phyloP scores from a whole-genome alignment of 345 rosid genomes.

The Streptanthus diversifolius region DNA sequence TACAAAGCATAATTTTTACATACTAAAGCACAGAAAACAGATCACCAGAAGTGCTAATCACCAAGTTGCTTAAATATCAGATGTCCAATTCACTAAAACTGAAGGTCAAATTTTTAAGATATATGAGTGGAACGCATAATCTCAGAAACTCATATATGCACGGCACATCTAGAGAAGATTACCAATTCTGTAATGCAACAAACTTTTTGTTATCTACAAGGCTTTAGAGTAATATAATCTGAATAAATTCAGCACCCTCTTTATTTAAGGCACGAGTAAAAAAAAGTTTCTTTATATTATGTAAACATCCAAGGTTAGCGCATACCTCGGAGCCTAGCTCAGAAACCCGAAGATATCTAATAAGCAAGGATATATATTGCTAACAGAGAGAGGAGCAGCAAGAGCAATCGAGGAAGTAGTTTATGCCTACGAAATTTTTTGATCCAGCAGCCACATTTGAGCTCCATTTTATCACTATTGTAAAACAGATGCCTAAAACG shows the following conservation, averaged over 20 bases:
- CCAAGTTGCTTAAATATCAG: not conserved
- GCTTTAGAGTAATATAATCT: not conserved
- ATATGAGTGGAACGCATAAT: not conserved
- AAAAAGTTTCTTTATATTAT: not conserved
- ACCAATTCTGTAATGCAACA: not conserved
- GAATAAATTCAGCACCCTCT: not conserved
- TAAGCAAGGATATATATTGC: not conserved
- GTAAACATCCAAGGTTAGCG: not conserved
- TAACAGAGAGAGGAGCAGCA: not conserved
- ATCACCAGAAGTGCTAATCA: not conserved
- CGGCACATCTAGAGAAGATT: not conserved
- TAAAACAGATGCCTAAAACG: not conserved
- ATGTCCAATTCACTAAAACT: not conserved
- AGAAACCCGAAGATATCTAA: not conserved
- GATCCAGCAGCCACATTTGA: not conserved
- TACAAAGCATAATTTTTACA: not conserved
- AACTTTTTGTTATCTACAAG: not conserved
- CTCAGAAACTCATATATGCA: not conserved
- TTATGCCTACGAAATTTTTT: not conserved
- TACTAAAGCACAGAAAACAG: not conserved
- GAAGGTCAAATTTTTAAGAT: not conserved
- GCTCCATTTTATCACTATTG: not conserved
- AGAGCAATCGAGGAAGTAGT: conserved; percentile 1
- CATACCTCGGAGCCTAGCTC: not conserved
- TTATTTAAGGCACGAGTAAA: not conserved